Base-by-base conservation (phyloP, 495 filamentous ascomycete species). In the Ramalina intermedia region DNA sequence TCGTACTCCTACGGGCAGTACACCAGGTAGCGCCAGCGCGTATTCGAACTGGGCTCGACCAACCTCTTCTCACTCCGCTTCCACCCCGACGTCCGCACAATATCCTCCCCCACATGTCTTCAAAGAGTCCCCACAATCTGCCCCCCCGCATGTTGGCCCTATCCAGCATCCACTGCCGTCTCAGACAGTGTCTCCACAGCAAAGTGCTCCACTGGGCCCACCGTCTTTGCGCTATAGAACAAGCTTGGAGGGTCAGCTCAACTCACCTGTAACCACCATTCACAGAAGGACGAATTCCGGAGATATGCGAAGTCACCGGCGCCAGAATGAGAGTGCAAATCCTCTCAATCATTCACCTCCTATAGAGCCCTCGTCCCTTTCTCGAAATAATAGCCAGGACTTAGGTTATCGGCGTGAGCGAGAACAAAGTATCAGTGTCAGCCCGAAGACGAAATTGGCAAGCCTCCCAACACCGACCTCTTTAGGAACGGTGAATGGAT, bases 151-250 rank as follows among this genome's bases (percentile, higher is more conserved):
- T 14, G 27, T 24, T 26, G 41, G 41, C 14, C 20, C 27, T 18
- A 24, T 44, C 20, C 41, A 44, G 41, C 41, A 44, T 44, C 20
- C 44, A 33, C 29, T 33, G 29, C 29, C 29, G 12, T 33, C 29
- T 23, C 44, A 35, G 26, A n/a, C n/a, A 27, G 37, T 47, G 33
- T 47, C 44, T 37, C 44, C 44, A 26, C 59, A 73, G 20, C 66
- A 70, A 26, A 63, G 64, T 24, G 73, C 73, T 20, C 73, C 71
- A 18, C 57, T 73, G 35, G 71, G 69, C 7, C 72, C 70, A 12
- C 67, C 64, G 48, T 60, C 66, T 36, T 47, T 58, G 13, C 56
- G 66, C 16, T 63, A 54, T 38, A 52, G 49, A 39, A 18, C 52
- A 13, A 51, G 40, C 44, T 55, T 53, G 8, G 49, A 43, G 37